Conservation (phyloP, 164 flowering plant species). For the Chimonanthus salicifolius region DNA sequence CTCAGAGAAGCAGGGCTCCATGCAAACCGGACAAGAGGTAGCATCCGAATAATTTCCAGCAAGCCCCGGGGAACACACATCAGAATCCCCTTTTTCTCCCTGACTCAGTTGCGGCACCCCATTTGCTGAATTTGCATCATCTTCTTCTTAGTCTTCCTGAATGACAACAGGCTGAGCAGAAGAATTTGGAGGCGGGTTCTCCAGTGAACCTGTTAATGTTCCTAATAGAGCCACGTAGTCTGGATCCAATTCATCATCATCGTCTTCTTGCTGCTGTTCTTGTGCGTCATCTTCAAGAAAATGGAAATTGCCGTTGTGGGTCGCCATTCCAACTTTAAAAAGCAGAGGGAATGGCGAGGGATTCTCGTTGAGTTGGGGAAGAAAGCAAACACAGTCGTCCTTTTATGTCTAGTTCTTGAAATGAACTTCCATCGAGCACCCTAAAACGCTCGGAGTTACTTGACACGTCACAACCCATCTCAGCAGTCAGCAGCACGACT, state of each 20-base stretch:
- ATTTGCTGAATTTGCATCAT: not conserved
- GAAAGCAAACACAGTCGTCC: too few relatives aligned
- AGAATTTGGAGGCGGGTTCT: not conserved
- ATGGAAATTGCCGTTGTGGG: not conserved
- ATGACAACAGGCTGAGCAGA: not conserved
- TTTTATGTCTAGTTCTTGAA: too few relatives aligned
- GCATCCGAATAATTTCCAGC: not conserved
- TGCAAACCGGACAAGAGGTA: conserved; percentile 3
- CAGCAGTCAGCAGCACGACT: too few relatives aligned
- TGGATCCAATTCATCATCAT: too few relatives aligned
- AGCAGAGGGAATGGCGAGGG: not conserved
- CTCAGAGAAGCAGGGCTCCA: not conserved
- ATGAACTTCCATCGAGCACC: too few relatives aligned
- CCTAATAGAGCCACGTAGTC: not conserved
- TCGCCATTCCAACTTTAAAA: not conserved
- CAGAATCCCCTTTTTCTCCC: not conserved
- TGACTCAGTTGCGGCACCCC: not conserved
- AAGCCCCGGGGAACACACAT: not conserved
- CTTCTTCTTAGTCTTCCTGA: not conserved
- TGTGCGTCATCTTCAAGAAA: not conserved
- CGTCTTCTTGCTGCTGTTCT: not conserved
- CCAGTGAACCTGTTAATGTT: not conserved
- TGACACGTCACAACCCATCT: too few relatives aligned
- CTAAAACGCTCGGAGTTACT: too few relatives aligned
- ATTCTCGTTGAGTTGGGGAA: too few relatives aligned